Base-by-base conservation (phyloP, 345 rosid genomes). In the Populus ilicifolia region DNA sequence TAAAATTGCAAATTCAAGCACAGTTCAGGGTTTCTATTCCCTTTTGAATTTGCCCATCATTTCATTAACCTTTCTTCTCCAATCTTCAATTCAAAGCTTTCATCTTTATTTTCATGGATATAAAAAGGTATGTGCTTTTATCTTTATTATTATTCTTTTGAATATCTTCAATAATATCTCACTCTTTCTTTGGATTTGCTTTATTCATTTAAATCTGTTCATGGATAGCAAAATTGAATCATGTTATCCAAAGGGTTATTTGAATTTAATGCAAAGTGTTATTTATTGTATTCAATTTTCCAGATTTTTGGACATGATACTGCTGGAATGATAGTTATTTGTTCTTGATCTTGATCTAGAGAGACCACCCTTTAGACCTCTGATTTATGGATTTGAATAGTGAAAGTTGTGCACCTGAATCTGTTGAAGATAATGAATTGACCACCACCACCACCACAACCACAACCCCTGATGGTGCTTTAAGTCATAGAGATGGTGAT, bases 261-360 rank as follows among this genome's bases (percentile, higher is more conserved):
- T 70, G 48, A 46, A 36, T 77, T 81, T 71, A 65, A 71, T 78
- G 61, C 54, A 11, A 68, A 52, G 41, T 62, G 65, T 44, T 23
- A 14, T 27, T 1, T 50, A 6, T 23, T 69, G 27, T 50, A 54
- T 23, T 41, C 25, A 1, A 5, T 63, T 66, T 72, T 81, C 65
- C 86, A 82, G 83, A 83, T 80, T 80, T 80, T 68, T 81, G 72
- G 20, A 13, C 65, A 18, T 80, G 70, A 73, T 81, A 75, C 80
- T 79, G 78, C 85, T 87, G 91, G 90, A 86, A 90, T 88, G 88
- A 75, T 80, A 75, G 89, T 81, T 86, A 66, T 67, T 82, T 80
- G 78, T 72, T 89, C 85, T 85, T 85, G 86, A 83, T 87, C 91
- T 85, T 87, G 90, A 88, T 88, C 89, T 72, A 70, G 72, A 78